Base-by-base conservation (phyloP, 202 grass and related monocot genomes). In the Panicum virgatum region DNA sequence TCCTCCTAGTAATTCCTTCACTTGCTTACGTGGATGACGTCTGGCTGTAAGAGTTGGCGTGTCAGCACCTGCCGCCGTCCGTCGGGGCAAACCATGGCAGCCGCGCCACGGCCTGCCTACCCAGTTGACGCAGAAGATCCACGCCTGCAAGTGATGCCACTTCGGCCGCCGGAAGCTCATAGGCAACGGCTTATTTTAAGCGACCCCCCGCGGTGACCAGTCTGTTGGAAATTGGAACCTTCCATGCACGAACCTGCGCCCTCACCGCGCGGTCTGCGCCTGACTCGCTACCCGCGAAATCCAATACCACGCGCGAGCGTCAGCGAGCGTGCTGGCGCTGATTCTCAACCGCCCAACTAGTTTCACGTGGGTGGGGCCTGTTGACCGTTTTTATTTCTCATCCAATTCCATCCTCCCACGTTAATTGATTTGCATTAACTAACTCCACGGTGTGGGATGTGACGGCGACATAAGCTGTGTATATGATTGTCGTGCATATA, bases 261-360 rank as follows among this genome's bases (percentile, higher is more conserved):
- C 63, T 53, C 30, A 52, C 46, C 43, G 61, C 76, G 29, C 30
- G 63, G 56, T 80, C 29, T 13, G 16, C 12, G 38, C 56, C 77
- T 82, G 87, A 77, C 82, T 77, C 77, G 72, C 19, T 80, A 60
- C 40, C 62, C n/a, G n/a, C n/a, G n/a, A n/a, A n/a, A n/a, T n/a
- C n/a, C n/a, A n/a, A n/a, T n/a, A n/a, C n/a, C n/a, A n/a, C n/a
- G n/a, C n/a, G n/a, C n/a, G n/a, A n/a, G n/a, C n/a, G n/a, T n/a
- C n/a, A n/a, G n/a, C n/a, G n/a, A n/a, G n/a, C n/a, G n/a, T n/a
- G n/a, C n/a, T n/a, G n/a, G n/a, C n/a, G n/a, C n/a, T n/a, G n/a
- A n/a, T n/a, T n/a, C n/a, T n/a, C n/a, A n/a, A n/a, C n/a, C n/a
- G n/a, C n/a, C n/a, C n/a, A n/a, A n/a, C n/a, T n/a, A n/a, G n/a